phyloP scores from a whole-genome alignment of 176 grass and related monocot species.

The Oryza nivara region DNA sequence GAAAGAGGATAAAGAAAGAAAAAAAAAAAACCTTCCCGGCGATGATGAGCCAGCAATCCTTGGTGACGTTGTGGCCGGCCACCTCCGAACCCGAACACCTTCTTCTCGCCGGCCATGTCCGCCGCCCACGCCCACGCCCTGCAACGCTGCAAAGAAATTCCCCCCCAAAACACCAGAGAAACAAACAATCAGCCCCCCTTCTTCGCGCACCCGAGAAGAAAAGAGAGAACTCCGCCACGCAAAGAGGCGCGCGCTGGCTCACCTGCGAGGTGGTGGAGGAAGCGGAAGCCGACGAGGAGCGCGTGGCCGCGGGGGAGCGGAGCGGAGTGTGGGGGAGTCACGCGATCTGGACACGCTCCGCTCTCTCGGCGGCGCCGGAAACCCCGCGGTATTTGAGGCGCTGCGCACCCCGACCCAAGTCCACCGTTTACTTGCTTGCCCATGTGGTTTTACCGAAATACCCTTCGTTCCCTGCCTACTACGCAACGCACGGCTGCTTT shows the following conservation, averaged over 20 bases:
- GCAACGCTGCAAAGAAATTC: neutral
- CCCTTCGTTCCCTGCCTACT: neutral
- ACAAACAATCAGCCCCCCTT: neutral
- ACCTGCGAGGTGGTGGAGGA: conserved; percentile 2
- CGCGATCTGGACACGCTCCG: conserved; percentile 34
- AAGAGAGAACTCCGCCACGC: neutral
- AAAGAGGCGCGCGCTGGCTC: neutral
- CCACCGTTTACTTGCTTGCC: neutral
- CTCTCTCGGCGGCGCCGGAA: conserved; percentile 24
- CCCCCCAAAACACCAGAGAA: neutral
- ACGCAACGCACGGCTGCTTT: neutral
- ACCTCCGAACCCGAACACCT: conserved; percentile 72
- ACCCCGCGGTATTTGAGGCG: neutral
- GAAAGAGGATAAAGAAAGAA: neutral
- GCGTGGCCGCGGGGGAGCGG: neutral
- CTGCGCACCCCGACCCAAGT: no score
- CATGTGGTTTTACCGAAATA: neutral
- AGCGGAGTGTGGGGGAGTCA: conserved; percentile 7
- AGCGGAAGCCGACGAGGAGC: neutral
- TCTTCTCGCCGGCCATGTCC: conserved; percentile 60
- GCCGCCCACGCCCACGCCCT: neutral
- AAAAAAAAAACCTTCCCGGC: neutral
- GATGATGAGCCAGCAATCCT: conserved; percentile 90
- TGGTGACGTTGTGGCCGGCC: conserved; percentile 68
- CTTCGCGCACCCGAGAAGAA: neutral